phyloP scores from a whole-genome alignment of 257 asterid species.

The Nicotiana obtusifolia region DNA sequence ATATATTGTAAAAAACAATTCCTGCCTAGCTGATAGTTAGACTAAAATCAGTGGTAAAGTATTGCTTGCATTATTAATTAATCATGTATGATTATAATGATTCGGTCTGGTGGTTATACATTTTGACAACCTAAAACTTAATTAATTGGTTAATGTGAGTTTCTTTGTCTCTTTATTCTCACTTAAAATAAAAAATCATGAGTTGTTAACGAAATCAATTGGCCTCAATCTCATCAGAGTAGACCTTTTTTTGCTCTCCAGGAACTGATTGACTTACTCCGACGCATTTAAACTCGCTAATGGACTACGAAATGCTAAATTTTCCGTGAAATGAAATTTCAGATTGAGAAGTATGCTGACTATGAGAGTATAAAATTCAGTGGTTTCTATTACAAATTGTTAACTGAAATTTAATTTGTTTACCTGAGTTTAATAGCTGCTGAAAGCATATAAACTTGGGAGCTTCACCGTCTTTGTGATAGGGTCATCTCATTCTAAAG shows the following conservation, averaged over 20 bases:
- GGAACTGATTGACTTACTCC: not conserved
- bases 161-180: no score
- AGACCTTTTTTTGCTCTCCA: no score
- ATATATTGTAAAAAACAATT: no score
- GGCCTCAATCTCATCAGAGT: no score
- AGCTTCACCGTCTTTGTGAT: no score
- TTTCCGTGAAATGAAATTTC: not conserved
- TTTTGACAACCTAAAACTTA: no score
- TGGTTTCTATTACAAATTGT: not conserved
- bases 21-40: not conserved
- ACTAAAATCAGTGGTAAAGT: not conserved
- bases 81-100: not conserved
- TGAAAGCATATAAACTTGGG: no score
- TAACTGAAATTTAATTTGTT: not conserved
- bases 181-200: no score
- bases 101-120: no score
- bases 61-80: not conserved
- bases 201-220: no score
- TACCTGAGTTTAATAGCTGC: not conserved
- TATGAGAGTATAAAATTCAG: not conserved
- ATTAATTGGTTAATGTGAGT: no score
- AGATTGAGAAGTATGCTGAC: not conserved
- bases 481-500: no score
- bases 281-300: not conserved
- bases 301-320: not conserved